Evolutionary conservation across 2,329 filamentous ascomycete genomes (phyloP).

Genomic region (Neurospora sp.): DNA sequence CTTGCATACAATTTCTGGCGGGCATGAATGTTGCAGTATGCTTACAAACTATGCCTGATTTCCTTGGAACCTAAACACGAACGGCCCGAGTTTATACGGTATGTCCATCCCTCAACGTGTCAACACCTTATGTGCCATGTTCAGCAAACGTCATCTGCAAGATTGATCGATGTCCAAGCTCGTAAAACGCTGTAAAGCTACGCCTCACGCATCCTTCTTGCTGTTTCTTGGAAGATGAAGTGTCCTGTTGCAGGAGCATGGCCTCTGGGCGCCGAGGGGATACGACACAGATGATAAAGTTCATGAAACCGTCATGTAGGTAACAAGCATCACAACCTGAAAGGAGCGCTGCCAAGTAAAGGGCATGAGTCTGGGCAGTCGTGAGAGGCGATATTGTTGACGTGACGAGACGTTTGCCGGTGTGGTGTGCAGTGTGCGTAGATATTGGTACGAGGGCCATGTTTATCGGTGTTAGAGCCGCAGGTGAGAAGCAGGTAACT

Average conservation of each 20-base stretch:
- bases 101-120: neutral
- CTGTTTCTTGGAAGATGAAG: neutral
- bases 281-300: neutral
- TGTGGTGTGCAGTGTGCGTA: neutral
- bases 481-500: neutral
- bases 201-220: neutral
- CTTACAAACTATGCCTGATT: too few relatives aligned
- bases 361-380: neutral
- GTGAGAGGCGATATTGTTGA: neutral
- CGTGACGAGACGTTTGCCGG: neutral
- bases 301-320: neutral
- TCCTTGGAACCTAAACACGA: too few relatives aligned
- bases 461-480: neutral
- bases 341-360: neutral
- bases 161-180: neutral
- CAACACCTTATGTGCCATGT: neutral
- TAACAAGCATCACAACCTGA: neutral
- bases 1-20: too few relatives aligned
- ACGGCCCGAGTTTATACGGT: too few relatives aligned
- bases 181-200: neutral
- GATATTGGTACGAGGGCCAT: neutral
- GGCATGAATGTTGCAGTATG: too few relatives aligned
- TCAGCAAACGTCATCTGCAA: neutral
- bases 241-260: neutral
- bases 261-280: too few relatives aligned